Conservation (phyloP, 331 rosid genomes). For the Erythrophleum ivorense region DNA sequence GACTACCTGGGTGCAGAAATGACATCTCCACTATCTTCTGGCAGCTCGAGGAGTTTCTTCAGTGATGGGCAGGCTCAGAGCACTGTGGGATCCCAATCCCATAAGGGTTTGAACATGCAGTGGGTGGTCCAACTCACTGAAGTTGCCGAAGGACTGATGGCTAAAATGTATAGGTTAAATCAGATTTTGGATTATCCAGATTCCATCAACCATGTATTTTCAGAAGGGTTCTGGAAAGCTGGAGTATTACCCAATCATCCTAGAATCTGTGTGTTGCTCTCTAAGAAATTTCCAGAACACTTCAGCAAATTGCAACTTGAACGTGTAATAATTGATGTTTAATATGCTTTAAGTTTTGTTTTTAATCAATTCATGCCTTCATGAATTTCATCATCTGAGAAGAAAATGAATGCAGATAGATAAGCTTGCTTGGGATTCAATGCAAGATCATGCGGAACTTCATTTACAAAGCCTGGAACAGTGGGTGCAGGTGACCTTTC, state of each 20-base stretch:
- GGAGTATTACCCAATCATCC: conserved; percentile 91
- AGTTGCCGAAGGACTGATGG: conserved; percentile 98
- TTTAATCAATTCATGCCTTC: conserved; percentile 30
- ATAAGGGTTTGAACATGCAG: conserved; percentile 86
- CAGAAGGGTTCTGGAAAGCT: conserved; percentile 93
- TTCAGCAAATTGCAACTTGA: conserved; percentile 94
- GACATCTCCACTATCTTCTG: conserved; percentile 65
- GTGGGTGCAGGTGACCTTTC: conserved; percentile 84
- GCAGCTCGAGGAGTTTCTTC: conserved; percentile 64
- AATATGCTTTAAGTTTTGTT: conserved; percentile 39
- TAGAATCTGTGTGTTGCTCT: conserved; percentile 77
- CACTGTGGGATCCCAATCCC: conserved; percentile 66
- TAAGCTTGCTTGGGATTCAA: conserved; percentile 83
- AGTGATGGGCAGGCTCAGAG: conserved; percentile 72
- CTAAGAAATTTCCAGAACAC: conserved; percentile 97
- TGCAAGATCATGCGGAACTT: conserved; percentile 89
- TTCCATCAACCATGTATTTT: conserved; percentile 75
- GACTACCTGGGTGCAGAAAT: conserved; percentile 83
- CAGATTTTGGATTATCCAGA: conserved; percentile 98
- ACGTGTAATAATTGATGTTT: conserved; percentile 74
- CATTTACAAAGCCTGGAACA: conserved; percentile 93
- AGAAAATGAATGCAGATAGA: conserved; percentile 75
- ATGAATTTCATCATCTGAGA: conserved; percentile 40
- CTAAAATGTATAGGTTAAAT: conserved; percentile 92
- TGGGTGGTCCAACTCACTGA: conserved; percentile 90